These are phyloP conservation scores for Polygonum aviculare DNA, from an alignment of 148 eudicot genomes.

Conservation along the genomic window DNA sequence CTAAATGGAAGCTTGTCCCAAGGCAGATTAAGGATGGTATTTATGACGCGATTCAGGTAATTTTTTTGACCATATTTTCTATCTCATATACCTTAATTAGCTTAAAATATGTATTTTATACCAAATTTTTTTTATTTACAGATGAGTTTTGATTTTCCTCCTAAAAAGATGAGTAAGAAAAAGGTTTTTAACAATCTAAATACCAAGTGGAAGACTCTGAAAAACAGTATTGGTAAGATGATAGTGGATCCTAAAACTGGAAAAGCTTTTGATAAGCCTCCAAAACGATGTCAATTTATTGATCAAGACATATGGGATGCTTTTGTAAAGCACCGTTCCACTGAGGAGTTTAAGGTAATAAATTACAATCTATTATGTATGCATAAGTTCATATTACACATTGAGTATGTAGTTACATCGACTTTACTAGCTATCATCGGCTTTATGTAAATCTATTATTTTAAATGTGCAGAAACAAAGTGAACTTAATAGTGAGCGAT, in stretches of 20 bases:
- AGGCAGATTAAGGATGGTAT: background rate
- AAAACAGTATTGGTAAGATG: background rate
- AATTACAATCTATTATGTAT: too few species aligned
- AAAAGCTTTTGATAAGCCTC: background rate
- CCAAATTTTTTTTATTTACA: background rate
- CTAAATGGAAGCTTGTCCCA: background rate
- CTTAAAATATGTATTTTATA: too few species aligned
- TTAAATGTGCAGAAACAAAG: too few species aligned
- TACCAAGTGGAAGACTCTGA: background rate
- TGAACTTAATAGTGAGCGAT: too few species aligned
- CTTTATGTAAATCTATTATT: too few species aligned
- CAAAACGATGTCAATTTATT: background rate
- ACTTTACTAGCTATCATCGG: too few species aligned
- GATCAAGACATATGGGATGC: background rate
- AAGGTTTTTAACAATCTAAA: too few species aligned
- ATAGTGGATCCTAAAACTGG: background rate
- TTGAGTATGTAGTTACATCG: too few species aligned
- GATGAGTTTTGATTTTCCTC: background rate
- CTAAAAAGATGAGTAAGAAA: background rate
- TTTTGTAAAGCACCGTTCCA: background rate
- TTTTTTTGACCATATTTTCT: too few species aligned
- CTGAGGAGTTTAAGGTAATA: background rate
- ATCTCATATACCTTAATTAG: too few species aligned
- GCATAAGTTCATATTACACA: too few species aligned
- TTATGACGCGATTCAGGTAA: background rate